phyloP scores from a whole-genome alignment of 176 grass and related monocot genomes.

The Tuctoria greenei region DNA sequence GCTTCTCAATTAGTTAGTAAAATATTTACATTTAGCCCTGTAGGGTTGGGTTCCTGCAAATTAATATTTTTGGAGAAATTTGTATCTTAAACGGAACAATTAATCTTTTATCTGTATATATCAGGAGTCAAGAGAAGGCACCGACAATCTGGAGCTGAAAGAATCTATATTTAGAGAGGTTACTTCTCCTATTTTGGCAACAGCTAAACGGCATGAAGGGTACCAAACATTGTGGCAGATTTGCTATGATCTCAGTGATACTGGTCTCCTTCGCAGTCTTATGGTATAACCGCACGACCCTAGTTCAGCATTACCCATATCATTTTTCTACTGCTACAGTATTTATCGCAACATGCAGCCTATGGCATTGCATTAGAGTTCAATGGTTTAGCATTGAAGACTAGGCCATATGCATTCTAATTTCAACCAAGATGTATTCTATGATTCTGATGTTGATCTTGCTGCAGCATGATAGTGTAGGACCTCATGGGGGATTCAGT shows the following conservation, averaged over 20 bases:
- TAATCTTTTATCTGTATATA: constrained; percentile 33
- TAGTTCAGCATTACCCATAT: constrained; percentile 23
- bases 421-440: constrained; percentile 20
- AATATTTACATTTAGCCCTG: constrained; percentile 23
- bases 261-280: constrained; percentile 71
- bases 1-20: constrained; percentile 22
- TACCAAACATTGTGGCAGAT: constrained; percentile 96
- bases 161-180: constrained; percentile 88
- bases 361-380: constrained; percentile 10
- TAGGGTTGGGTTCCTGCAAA: background rate
- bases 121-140: constrained; percentile 66
- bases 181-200: constrained; percentile 74
- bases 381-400: constrained; percentile 1
- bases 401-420: constrained; percentile 9
- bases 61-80: constrained; percentile 1
- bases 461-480: constrained; percentile 91
- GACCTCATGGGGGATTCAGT: constrained; percentile 91
- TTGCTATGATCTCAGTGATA: constrained; percentile 95
- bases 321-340: constrained; percentile 17
- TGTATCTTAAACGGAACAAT: constrained; percentile 14
- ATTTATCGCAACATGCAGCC: background rate
- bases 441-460: constrained; percentile 40
- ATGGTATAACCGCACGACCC: constrained; percentile 65
- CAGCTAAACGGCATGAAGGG: constrained; percentile 87
- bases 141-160: constrained; percentile 63